Evolutionary conservation across 1,284 basidiomycete species (phyloP).

Genomic region (Cryptococcus floricola): DNA sequence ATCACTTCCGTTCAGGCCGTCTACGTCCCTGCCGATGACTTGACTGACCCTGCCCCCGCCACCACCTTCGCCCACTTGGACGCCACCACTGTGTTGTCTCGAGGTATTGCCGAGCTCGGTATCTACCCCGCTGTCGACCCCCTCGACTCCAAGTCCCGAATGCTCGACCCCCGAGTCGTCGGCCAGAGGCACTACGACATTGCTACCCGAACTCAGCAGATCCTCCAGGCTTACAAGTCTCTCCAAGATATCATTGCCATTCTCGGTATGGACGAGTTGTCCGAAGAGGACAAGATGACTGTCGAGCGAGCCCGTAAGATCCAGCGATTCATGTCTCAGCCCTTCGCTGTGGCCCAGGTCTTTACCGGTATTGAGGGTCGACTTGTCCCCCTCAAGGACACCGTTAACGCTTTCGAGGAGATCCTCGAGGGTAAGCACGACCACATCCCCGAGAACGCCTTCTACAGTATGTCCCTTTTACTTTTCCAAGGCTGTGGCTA

Average conservation of each 20-base stretch:
- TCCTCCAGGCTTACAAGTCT: slow-evolving; percentile 99
- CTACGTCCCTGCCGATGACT: slow-evolving; percentile 98
- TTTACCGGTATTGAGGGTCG: slow-evolving; percentile 99
- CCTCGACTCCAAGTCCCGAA: slow-evolving; percentile 98
- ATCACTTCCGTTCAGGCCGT: slow-evolving; percentile 99
- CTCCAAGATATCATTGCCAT: slow-evolving; percentile 71
- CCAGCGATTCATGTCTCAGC: slow-evolving; percentile 97
- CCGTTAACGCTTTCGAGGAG: slow-evolving; percentile 89
- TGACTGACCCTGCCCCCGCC: slow-evolving; percentile 98
- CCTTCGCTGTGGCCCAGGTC: slow-evolving; percentile 98
- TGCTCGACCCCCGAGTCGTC: slow-evolving; percentile 98
- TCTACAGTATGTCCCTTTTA: slow-evolving; percentile 60
- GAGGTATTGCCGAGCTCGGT: slow-evolving; percentile 98
- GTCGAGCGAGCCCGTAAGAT: slow-evolving; percentile 67
- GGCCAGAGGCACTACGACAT: slow-evolving; percentile 89
- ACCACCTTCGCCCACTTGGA: slow-evolving; percentile 99
- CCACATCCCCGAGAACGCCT: slow-evolving; percentile 83
- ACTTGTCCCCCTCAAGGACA: slow-evolving; percentile 90
- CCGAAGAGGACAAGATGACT: slow-evolving; percentile 98
- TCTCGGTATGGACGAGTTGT: slow-evolving; percentile 99
- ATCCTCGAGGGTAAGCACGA: slow-evolving; percentile 89
- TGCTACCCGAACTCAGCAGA: slow-evolving; percentile 94
- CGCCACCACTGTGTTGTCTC: slow-evolving; percentile 96
- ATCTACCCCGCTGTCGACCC: slow-evolving; percentile 99
- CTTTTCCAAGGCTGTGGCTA: neutral